Conservation (phyloP, 2,329 filamentous ascomycete species). For the Aspergillus amoenus region DNA sequence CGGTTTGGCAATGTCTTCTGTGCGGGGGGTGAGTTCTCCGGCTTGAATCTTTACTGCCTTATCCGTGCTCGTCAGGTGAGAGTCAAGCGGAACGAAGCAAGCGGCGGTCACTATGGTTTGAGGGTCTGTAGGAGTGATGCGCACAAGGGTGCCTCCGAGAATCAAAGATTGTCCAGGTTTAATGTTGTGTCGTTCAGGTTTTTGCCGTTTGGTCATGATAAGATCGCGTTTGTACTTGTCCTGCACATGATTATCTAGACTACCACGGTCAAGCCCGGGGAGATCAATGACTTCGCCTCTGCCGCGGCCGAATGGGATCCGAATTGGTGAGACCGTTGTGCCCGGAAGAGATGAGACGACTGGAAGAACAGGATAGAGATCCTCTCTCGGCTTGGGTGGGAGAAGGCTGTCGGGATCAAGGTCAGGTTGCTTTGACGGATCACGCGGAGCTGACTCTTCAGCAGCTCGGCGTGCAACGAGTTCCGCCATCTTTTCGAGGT, state of each 20-base stretch:
- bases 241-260: constrained; percentile 69
- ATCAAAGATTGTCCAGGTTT: constrained; percentile 78
- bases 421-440: constrained; percentile 17
- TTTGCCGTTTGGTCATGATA: constrained; percentile 75
- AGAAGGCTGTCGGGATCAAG: constrained; percentile 56
- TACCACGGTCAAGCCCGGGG: constrained; percentile 75
- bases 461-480: constrained; percentile 31
- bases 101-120: constrained; percentile 73
- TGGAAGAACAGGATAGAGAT: constrained; percentile 78
- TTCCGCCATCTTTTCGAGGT: constrained; percentile 37
- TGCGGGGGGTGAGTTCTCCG: constrained; percentile 58
- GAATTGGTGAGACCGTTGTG: constrained; percentile 92
- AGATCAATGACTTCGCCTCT: constrained; percentile 91
- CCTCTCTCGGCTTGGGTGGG: constrained; percentile 72
- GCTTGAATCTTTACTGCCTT: constrained; percentile 76
- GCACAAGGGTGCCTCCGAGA: constrained; percentile 80
- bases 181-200: constrained; percentile 70
- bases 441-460: constrained; percentile 17
- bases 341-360: constrained; percentile 83
- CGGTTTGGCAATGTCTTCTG: constrained; percentile 63
- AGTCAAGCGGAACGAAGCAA: constrained; percentile 75
- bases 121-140: constrained; percentile 73
- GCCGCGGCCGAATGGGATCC: constrained; percentile 82
- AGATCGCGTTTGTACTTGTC: constrained; percentile 65
- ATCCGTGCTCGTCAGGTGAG: constrained; percentile 74